phyloP scores from a whole-genome alignment of 2,329 filamentous ascomycete genomes.

The Aplosporella prunicola region DNA sequence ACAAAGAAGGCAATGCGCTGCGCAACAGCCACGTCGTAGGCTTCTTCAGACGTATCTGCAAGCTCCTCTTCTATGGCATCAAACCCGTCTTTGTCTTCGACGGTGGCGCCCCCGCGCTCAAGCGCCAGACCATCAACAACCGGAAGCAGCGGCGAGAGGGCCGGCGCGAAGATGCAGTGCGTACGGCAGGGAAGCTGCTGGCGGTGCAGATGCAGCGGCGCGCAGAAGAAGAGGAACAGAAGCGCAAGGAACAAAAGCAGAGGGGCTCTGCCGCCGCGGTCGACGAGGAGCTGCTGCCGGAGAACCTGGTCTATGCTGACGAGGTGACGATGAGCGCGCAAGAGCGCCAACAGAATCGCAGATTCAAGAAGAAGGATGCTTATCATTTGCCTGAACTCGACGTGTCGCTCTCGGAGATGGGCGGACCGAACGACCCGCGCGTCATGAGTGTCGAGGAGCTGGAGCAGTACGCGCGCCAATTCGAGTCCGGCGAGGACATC shows the following conservation, averaged over 20 bases:
- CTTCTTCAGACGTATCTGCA: constrained; percentile 97
- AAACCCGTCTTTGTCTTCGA: constrained; percentile 97
- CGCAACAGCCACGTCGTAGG: constrained; percentile 94
- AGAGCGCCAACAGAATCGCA: constrained; percentile 63
- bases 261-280: constrained; percentile 29
- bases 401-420: constrained; percentile 71
- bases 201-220: constrained; percentile 88
- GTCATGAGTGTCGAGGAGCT: constrained; percentile 95
- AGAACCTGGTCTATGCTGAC: constrained; percentile 79
- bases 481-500: constrained; percentile 85
- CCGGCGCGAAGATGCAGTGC: constrained; percentile 79
- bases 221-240: constrained; percentile 74
- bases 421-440: constrained; percentile 79
- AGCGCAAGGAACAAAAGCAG: constrained; percentile 41
- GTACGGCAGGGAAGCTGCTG: constrained; percentile 83
- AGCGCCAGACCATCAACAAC: constrained; percentile 77
- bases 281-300: constrained; percentile 59
- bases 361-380: constrained; percentile 84
- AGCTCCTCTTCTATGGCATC: constrained; percentile 92
- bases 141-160: constrained; percentile 77
- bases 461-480: constrained; percentile 87
- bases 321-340: constrained; percentile 72
- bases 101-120: constrained; percentile 82
- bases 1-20: constrained; percentile 94
- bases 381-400: constrained; percentile 89